Percentiles rank a stretch among this genome's conserved stretches.
Conservation (phyloP, 192 early-diverging fungal genomes). For the Funneliformis mosseae region DNA sequence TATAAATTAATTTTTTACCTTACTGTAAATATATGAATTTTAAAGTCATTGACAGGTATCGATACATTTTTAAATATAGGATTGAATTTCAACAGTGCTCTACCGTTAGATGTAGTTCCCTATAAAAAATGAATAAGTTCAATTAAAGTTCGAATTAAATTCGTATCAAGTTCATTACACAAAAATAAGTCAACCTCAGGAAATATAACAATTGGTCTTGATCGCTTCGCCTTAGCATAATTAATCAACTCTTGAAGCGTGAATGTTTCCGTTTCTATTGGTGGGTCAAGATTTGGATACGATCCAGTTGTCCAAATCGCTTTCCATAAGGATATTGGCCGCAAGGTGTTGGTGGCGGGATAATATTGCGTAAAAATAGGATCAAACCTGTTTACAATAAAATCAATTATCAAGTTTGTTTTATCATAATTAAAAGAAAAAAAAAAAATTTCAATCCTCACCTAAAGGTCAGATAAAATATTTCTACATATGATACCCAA, state of each 20-base stretch:
- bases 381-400: slow-evolving; percentile 51
- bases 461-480: slow-evolving; percentile 71
- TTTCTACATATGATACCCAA: slow-evolving; percentile 82
- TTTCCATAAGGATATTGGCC: slow-evolving; percentile 56
- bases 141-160: slow-evolving; percentile 5
- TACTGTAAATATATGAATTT: slow-evolving; percentile 63
- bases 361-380: slow-evolving; percentile 65
- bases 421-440: not conserved
- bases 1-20: slow-evolving; percentile 45
- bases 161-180: not conserved
- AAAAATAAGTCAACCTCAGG: slow-evolving; percentile 55
- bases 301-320: slow-evolving; percentile 51
- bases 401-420: not conserved
- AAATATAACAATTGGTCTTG: slow-evolving; percentile 66
- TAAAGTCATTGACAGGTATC: slow-evolving; percentile 58
- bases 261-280: slow-evolving; percentile 37
- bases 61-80: slow-evolving; percentile 68
- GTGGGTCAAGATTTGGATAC: slow-evolving; percentile 48
- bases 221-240: slow-evolving; percentile 40
- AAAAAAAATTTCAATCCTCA: slow-evolving; percentile 39
- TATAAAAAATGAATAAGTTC: slow-evolving; percentile 30
- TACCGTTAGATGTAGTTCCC: slow-evolving; percentile 86
- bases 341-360: slow-evolving; percentile 50
- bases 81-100: slow-evolving; percentile 76
- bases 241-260: slow-evolving; percentile 48